Conservation (phyloP, 768 basidiomycete genomes). For the Termitomyces sp. region DNA sequence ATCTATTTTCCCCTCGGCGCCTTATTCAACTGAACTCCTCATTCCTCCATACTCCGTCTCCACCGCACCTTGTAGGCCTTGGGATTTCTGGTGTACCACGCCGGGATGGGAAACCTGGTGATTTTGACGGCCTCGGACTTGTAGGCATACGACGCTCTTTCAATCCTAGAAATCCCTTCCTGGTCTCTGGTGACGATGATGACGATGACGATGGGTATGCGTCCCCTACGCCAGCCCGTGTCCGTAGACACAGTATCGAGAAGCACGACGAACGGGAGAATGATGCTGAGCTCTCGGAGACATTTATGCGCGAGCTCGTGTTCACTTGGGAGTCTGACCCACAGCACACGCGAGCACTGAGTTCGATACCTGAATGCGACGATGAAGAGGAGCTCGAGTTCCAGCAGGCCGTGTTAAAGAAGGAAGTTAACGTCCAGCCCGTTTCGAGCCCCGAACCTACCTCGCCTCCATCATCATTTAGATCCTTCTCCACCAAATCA, state of each 20-base stretch:
- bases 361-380: conserved; percentile 11
- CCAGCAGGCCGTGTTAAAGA: neutral
- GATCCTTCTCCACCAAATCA: neutral
- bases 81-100: conserved; percentile 12
- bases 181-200: neutral
- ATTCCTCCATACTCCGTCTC: neutral
- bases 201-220: conserved; percentile 7
- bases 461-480: neutral
- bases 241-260: neutral
- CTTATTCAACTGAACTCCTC: neutral
- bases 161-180: neutral
- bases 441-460: neutral
- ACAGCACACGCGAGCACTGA: conserved; percentile 3
- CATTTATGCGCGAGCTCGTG: conserved; percentile 11
- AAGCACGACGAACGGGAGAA: neutral
- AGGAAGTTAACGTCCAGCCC: too few species aligned
- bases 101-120: conserved; percentile 7
- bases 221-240: conserved; percentile 7
- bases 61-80: conserved; percentile 6
- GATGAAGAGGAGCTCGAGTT: conserved; percentile 7
- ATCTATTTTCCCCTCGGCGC: conserved; percentile 10
- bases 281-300: neutral
- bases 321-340: conserved; percentile 12
- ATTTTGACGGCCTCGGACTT: conserved; percentile 11
- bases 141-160: conserved; percentile 11